Percentiles rank a stretch among this genome's conserved stretches.
These are phyloP conservation scores for Collybia nuda DNA, from an alignment of 768 basidiomycete species.

Conservation along the genomic window DNA sequence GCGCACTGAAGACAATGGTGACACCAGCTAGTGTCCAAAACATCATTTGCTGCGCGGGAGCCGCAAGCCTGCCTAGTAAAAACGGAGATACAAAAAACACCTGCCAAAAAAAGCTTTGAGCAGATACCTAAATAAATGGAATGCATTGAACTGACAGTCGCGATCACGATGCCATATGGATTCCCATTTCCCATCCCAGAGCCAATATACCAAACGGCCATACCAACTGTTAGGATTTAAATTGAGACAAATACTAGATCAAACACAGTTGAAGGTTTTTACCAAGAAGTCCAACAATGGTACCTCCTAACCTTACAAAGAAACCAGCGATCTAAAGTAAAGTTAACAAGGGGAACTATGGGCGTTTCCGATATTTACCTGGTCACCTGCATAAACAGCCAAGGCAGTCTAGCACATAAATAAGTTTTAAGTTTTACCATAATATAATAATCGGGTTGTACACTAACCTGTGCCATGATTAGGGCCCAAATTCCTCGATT, in stretches of 20 bases:
- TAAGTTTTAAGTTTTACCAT: neutral
- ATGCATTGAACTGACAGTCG: conserved; percentile 27
- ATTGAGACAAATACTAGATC: too few species aligned
- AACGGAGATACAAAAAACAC: conserved; percentile 33
- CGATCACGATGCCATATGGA: conserved; percentile 40
- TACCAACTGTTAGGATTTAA: conserved; percentile 26
- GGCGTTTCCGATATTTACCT: conserved; percentile 19
- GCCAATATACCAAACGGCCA: conserved; percentile 45
- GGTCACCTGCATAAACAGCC: conserved; percentile 44
- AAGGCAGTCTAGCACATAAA: conserved; percentile 25
- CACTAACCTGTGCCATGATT: conserved; percentile 41
- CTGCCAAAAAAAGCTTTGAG: conserved; percentile 17
- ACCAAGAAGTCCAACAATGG: conserved; percentile 33
- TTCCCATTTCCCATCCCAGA: conserved; percentile 36
- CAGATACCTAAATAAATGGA: neutral
- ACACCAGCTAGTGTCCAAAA: conserved; percentile 38
- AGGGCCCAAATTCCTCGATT: conserved; percentile 45
- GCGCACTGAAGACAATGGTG: conserved; percentile 37
- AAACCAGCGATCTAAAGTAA: conserved; percentile 31
- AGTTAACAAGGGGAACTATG: neutral
- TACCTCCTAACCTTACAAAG: conserved; percentile 31
- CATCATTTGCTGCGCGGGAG: conserved; percentile 30
- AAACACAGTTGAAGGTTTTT: conserved; percentile 2
- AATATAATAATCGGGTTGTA: neutral
- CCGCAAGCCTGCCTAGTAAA: conserved; percentile 31